These are phyloP conservation scores for Trametes elegans DNA, from an alignment of 768 basidiomycete genomes.

Conservation along the genomic window DNA sequence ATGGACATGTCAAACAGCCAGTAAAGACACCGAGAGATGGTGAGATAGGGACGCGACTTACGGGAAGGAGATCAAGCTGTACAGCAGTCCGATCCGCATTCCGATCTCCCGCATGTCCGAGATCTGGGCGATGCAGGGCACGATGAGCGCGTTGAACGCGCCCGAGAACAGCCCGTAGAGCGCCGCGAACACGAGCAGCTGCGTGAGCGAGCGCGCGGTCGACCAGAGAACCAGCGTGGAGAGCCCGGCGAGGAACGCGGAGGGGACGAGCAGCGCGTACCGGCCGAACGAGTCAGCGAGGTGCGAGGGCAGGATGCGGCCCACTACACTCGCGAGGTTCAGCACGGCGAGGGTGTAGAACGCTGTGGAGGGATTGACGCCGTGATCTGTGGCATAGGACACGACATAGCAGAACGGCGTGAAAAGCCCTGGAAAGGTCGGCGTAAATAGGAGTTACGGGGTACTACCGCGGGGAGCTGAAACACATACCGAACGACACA, in stretches of 20 bases:
- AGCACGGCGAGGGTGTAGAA: conserved; percentile 61
- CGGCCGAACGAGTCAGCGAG: conserved; percentile 64
- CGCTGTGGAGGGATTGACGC: conserved; percentile 36
- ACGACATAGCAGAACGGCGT: conserved; percentile 71
- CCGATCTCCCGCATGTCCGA: conserved; percentile 61
- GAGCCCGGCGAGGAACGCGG: conserved; percentile 62
- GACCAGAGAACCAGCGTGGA: conserved; percentile 58
- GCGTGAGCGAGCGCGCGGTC: conserved; percentile 37
- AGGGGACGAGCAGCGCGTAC: conserved; percentile 64
- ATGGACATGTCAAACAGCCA: conserved; percentile 20
- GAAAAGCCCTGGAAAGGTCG: conserved; percentile 50
- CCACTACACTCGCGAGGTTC: conserved; percentile 64
- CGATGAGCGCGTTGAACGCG: conserved; percentile 64
- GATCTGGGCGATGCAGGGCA: conserved; percentile 68
- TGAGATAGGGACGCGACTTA: conserved; percentile 38
- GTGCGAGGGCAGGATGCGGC: conserved; percentile 61
- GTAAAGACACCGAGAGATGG: conserved; percentile 65
- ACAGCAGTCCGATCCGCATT: conserved; percentile 59
- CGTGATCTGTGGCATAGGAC: conserved; percentile 47
- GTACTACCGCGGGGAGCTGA: neutral
- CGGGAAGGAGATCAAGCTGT: conserved; percentile 66
- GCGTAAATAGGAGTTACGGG: neutral
- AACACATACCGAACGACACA: conserved; percentile 53
- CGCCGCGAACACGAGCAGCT: conserved; percentile 48
- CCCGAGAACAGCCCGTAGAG: conserved; percentile 65